Conservation (phyloP, 768 basidiomycete genomes). For the Amanita rimosa region DNA sequence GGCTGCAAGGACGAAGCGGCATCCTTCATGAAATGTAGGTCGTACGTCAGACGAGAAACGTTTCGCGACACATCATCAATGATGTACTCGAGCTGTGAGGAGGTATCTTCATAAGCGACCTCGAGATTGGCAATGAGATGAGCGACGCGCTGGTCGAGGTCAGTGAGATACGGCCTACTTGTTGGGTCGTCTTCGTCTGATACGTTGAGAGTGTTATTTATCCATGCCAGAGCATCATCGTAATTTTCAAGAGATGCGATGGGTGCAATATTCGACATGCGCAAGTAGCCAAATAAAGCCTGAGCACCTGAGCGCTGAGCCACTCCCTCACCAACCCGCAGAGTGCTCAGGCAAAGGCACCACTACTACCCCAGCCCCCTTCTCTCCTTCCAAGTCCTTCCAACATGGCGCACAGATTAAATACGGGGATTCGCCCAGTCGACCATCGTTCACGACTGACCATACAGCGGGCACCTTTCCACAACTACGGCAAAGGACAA, state of each 20-base stretch:
- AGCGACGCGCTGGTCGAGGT: constrained; percentile 65
- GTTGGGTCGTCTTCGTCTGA: constrained; percentile 18
- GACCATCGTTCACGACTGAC: constrained; percentile 58
- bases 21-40: constrained; percentile 96
- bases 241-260: constrained; percentile 36
- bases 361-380: constrained; percentile 33
- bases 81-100: constrained; percentile 71
- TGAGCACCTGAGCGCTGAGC: too few species aligned
- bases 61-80: constrained; percentile 90
- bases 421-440: constrained; percentile 72
- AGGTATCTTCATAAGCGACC: constrained; percentile 81
- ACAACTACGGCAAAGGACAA: constrained; percentile 61
- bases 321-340: constrained; percentile 1
- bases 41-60: constrained; percentile 86
- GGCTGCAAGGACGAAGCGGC: constrained; percentile 69
- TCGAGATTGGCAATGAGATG: constrained; percentile 73
- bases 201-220: constrained; percentile 48
- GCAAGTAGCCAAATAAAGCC: constrained; percentile 8
- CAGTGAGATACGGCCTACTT: constrained; percentile 29
- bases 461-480: constrained; percentile 57
- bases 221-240: constrained; percentile 56
- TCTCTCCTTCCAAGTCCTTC: constrained; percentile 51
- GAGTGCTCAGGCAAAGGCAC: constrained; percentile 38
- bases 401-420: constrained; percentile 66
- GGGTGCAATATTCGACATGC: constrained; percentile 21